Evolutionary conservation across 1,284 basidiomycete genomes (phyloP).

Genomic region (Microbotryum scabiosae): DNA sequence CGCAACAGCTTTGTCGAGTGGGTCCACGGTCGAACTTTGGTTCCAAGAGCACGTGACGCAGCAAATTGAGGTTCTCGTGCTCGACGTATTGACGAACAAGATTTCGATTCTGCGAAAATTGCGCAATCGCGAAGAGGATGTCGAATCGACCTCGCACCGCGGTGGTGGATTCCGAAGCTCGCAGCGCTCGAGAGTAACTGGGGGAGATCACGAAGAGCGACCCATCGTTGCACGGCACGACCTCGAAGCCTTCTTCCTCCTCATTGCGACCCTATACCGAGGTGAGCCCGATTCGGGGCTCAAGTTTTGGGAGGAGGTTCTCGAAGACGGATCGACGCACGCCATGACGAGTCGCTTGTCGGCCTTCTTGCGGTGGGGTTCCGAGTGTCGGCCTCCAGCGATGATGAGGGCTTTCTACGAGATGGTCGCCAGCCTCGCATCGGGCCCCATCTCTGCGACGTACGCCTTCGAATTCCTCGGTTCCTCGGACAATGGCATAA

Average conservation of each 20-base stretch:
- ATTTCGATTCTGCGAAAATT: slow-evolving; percentile 82
- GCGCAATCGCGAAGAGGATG: slow-evolving; percentile 82
- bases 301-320: slow-evolving; percentile 70
- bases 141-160: slow-evolving; percentile 44
- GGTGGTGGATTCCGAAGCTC: slow-evolving; percentile 45
- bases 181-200: background rate
- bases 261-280: slow-evolving; percentile 72
- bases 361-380: slow-evolving; percentile 75
- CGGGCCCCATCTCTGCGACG: slow-evolving; percentile 73
- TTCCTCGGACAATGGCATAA: slow-evolving; percentile 43
- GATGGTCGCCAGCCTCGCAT: slow-evolving; percentile 76
- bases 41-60: slow-evolving; percentile 58
- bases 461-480: slow-evolving; percentile 71
- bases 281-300: slow-evolving; percentile 64
- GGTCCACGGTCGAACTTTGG: slow-evolving; percentile 54
- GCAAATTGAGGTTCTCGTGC: slow-evolving; percentile 62
- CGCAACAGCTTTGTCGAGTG: slow-evolving; percentile 39
- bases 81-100: slow-evolving; percentile 64
- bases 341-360: slow-evolving; percentile 48
- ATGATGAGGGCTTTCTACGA: slow-evolving; percentile 75
- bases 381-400: slow-evolving; percentile 61
- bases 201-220: slow-evolving; percentile 1
- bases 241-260: slow-evolving; percentile 70
- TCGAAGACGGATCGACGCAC: slow-evolving; percentile 37
- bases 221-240: slow-evolving; percentile 58